Percentiles rank a stretch among this genome's conserved stretches.
These are phyloP conservation scores for Ammopiptanthus mongolicus DNA, from an alignment of 306 rosid species.

Conservation along the genomic window DNA sequence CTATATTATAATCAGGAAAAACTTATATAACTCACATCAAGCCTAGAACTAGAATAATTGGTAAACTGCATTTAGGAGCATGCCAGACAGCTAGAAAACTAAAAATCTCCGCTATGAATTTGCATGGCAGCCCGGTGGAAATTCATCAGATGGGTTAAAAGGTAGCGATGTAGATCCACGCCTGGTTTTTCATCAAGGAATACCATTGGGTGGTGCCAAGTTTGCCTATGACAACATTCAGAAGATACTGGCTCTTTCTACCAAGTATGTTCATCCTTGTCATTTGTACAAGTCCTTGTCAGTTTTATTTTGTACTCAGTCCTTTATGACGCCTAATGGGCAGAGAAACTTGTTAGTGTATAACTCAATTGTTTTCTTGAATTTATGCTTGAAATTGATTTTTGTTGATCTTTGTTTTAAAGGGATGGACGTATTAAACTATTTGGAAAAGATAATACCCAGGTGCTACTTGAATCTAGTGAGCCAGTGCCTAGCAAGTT, in stretches of 20 bases:
- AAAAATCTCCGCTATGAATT: not conserved
- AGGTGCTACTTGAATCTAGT: constrained; percentile 60
- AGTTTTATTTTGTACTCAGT: not conserved
- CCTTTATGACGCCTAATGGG: not conserved
- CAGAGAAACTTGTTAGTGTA: not conserved
- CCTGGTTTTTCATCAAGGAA: constrained; percentile 60
- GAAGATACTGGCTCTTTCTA: constrained; percentile 69
- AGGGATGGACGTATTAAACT: constrained; percentile 87
- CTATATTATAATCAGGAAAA: not conserved
- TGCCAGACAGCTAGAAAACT: not conserved
- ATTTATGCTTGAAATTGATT: not conserved
- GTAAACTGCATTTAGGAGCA: not conserved
- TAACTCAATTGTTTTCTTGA: not conserved
- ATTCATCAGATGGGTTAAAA: constrained; percentile 38
- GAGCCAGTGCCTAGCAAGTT: constrained; percentile 68
- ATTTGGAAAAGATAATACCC: constrained; percentile 70
- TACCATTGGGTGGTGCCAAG: constrained; percentile 51
- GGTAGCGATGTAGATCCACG: constrained; percentile 50
- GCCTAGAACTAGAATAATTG: not conserved
- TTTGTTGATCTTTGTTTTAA: not conserved
- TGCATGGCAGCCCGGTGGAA: constrained; percentile 44
- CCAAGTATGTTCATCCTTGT: constrained; percentile 52
- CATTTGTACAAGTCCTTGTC: not conserved
- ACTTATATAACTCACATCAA: not conserved
- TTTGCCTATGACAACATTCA: constrained; percentile 66